A percentile compares a stretch with the other conserved stretches of the same genome.
Evolutionary conservation across 805 yeast species (phyloP).

Genomic region (Saturnispora gosingensis): DNA sequence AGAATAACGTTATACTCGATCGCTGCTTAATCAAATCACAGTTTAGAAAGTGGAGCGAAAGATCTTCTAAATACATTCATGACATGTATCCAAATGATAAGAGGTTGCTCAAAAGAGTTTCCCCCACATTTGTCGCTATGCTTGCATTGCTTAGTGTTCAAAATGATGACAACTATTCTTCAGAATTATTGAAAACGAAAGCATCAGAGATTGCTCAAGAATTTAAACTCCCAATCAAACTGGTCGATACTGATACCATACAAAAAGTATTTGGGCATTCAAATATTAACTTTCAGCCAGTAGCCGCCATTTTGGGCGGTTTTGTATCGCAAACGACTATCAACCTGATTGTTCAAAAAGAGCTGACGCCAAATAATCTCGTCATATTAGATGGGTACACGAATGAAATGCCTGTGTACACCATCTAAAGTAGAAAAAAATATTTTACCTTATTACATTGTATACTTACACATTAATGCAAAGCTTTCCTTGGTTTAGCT

Average conservation of each 20-base stretch:
- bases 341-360: conserved; percentile 66
- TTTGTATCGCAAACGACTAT: conserved; percentile 84
- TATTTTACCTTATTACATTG: background rate
- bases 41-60: conserved; percentile 30
- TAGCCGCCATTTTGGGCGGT: conserved; percentile 85
- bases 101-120: conserved; percentile 37
- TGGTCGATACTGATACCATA: conserved; percentile 28
- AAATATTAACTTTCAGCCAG: conserved; percentile 66
- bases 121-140: conserved; percentile 50
- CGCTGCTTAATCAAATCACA: conserved; percentile 29
- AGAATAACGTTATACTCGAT: conserved; percentile 30
- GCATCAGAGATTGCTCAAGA: conserved; percentile 27
- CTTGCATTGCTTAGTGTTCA: conserved; percentile 45
- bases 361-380: conserved; percentile 75
- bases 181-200: conserved; percentile 23
- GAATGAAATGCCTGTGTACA: conserved; percentile 71
- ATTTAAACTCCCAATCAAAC: conserved; percentile 38
- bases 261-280: conserved; percentile 39
- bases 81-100: conserved; percentile 14
- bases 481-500: background rate
- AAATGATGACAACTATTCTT: conserved; percentile 5
- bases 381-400: conserved; percentile 65
- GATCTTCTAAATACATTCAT: conserved; percentile 6
- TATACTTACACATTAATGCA: background rate
- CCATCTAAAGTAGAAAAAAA: conserved; percentile 11